phyloP scores from a whole-genome alignment of 805 yeast genomes.

The Candida vartiovaarae region DNA sequence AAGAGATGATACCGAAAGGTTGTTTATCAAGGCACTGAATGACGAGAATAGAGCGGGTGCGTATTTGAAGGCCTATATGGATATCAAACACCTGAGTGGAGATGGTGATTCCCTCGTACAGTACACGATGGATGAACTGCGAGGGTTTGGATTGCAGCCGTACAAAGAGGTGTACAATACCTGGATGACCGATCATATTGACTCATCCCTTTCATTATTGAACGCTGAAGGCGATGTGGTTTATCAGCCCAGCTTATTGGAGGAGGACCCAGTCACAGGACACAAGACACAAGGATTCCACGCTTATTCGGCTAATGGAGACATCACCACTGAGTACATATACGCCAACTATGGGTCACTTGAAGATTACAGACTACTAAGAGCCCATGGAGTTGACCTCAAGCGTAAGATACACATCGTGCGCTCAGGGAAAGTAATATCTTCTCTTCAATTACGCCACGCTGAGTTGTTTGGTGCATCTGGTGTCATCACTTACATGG shows the following conservation, averaged over 20 bases:
- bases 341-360: slow-evolving; percentile 54
- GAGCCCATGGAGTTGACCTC: slow-evolving; percentile 34
- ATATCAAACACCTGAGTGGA: slow-evolving; percentile 19
- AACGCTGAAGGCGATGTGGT: slow-evolving; percentile 29
- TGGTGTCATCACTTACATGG: slow-evolving; percentile 46
- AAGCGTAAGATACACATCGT: slow-evolving; percentile 53
- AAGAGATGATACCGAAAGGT: slow-evolving; percentile 60
- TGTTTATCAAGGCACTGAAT: slow-evolving; percentile 38
- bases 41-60: slow-evolving; percentile 21
- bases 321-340: slow-evolving; percentile 46
- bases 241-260: slow-evolving; percentile 41
- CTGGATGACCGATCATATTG: slow-evolving; percentile 45
- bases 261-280: slow-evolving; percentile 38
- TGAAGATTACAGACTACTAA: slow-evolving; percentile 44
- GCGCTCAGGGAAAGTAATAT: slow-evolving; percentile 41
- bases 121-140: slow-evolving; percentile 44
- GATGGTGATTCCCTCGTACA: slow-evolving; percentile 33
- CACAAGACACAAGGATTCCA: slow-evolving; percentile 50
- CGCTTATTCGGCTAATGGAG: slow-evolving; percentile 60
- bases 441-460: slow-evolving; percentile 52
- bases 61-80: slow-evolving; percentile 25
- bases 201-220: slow-evolving; percentile 33
- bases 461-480: slow-evolving; percentile 58
- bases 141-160: slow-evolving; percentile 44
- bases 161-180: slow-evolving; percentile 49